Base-by-base conservation (phyloP, 2,329 filamentous ascomycete genomes). In the Trichophyton simii region DNA sequence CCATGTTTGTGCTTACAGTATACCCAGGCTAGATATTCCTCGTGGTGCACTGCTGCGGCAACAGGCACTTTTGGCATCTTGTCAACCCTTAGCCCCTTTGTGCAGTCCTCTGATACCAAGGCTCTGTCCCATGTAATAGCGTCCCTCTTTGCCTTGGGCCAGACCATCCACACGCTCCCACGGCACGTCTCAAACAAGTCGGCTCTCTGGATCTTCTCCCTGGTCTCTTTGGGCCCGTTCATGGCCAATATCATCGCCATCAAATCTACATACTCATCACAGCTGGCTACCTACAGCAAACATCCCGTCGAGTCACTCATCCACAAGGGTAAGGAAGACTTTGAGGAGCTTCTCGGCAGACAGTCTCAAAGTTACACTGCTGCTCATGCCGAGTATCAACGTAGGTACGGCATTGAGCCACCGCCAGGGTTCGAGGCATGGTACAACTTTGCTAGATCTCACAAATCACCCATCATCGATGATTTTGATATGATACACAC, bases 381-480 rank as follows among this genome's bases (percentile, higher is more conserved):
- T 31, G 59, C 62, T 46, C 36, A 57, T 50, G 22, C 38, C 15
- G 62, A 61, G 41, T 63, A 63, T 50, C 31, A 34, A 8, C 59
- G 59, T 22, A 59, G 62, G 38, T 61, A 61, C 20, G n/a, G 20
- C 20, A 20, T 22, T 44, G 54, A 63, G 9, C 59, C 62, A 13
- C 62, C 62, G 8, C 59, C 59, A 3, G 62, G 62, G 6, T 63
- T 63, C 28, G 8, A 61, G 48, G 62, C 31, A 20, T 61, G 62
- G 62, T 61, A 57, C 36, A 11, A 59, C 18, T 63, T 63, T 61
- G 62, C 59, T 22, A 61, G 55, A 44, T 50, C 20, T 20, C 62
- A 63, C 22, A 3, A 61, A 11, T 61, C 62, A 18, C 54, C 57
- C 2, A 63, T 63, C 22, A 59, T 63, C n/a, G 62, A 63, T 13